Base-by-base conservation (phyloP, 169 alveolate species). In the Neospora caninum region DNA sequence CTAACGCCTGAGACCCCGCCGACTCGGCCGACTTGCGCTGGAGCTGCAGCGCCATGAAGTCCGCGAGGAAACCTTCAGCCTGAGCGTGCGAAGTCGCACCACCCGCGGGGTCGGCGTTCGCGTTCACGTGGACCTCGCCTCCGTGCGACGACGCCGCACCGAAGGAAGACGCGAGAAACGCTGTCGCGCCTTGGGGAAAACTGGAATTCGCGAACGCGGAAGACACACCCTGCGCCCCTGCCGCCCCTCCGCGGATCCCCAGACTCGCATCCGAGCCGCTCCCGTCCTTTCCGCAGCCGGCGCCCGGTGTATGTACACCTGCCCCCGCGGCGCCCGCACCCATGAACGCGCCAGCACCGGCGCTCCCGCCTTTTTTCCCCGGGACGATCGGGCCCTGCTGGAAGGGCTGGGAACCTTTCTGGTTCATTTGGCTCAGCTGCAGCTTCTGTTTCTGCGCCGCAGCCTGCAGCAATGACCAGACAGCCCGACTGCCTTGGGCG, bases 381-480 rank as follows among this genome's bases (percentile, higher is more conserved):
- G 13, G 13, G 41, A 27, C 38, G 49, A 2, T 4, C 84, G 20
- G 84, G 45, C 18, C n/a, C 43, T n/a, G 31, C 84, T 73, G 84
- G 49, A 73, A 36, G 9, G 10, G 84, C 84, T 18, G 45, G 25
- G 20, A 0, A 6, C 7, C 45, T 43, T 73, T 31, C 84, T 2
- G 39, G 27, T 73, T 18, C 45, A 13, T 27, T n/a, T 73, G 84
- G 84, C 27, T 31, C 42, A 22, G 84, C 42, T 22, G 84, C 42
- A 34, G 84, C 20, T 73, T 73, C 42, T 73, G 84, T 20, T 73
- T 73, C 84, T 73, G 84, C 84, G 84, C 84, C 39, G 84, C 84
- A 2, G 84, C 84, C 43, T 73, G 84, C 42, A 73, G 84, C 42
- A 73, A 22, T 10, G 84, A 18, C 84, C 84, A 73, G 39, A 73